Evolutionary conservation across 345 rosid genomes (phyloP), one percentile per base, ranked within the genome.

Genomic region (Reutealis trisperma): DNA sequence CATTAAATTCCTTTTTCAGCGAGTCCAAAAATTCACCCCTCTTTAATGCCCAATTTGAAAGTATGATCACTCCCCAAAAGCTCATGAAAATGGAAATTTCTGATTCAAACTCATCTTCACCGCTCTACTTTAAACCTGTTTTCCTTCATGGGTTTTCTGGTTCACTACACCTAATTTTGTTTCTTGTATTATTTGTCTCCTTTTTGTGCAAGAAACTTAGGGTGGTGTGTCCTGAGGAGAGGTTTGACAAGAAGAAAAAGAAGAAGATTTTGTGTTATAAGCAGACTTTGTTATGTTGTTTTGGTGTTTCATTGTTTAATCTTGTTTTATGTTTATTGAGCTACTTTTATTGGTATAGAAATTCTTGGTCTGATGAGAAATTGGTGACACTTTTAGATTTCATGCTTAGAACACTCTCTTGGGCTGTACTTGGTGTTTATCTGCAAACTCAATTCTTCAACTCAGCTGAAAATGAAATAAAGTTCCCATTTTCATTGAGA

Each of bases 311-410:
- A 13, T 63, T 83, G 70, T 85, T 90, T 73, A 88, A 87, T 78
- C 76, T 91, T 41, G 80, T 81, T 30, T 75, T 86, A 41, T 83
- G 90, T 78, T 81, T 82, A 24, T 67, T 88, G 66, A 89, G 86
- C 75, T 90, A 92, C 79, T 90, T 92, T 67, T 87, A 79, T 71
- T 86, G 96, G 97, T 84, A 84, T 80, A 77, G 72, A 67, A 85
- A 87, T 81, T 87, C 67, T 54, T 90, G 91, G 94, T 88, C 83
- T 30, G 89, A 83, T 76, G 80, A 72, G 61, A 72, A 79, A 8
- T 67, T 86, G 55, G 85, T 85, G 54, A 86, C 84, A 70, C 81
- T 91, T 78, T 81, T 83, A 66, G 94, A 92, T 86, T 87, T 81
- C 70, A 83, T 77, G n/a, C 75, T 88, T 22, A 83, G 82, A 80